Evolutionary conservation across 148 eudicot genomes (phyloP), one percentile per base, ranked within the genome.

Genomic region (Cornus florida): DNA sequence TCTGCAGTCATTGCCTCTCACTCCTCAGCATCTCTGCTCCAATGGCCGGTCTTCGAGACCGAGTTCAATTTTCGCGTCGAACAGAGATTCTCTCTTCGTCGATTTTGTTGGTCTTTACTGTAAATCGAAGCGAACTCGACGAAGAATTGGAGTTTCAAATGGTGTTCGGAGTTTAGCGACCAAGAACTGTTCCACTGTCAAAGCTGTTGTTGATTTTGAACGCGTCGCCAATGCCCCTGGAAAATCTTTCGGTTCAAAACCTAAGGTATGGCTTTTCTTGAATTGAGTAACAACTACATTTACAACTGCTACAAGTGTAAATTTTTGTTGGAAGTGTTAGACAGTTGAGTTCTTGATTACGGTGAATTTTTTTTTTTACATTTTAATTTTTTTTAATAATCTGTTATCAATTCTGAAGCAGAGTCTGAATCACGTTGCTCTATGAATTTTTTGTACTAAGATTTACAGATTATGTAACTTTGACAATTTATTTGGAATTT

Each of bases 101-200:
- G 97, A 94, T 67, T 94, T 92, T 77, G 79, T 90, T 64, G 95
- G 90, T 7, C 79, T 94, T 16, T 77, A 82, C 13, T 81, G 84
- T 41, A 85, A 83, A 39, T 81, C 90, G 59, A 62, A 74, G 84
- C 39, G 76, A 38, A 57, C 87, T 81, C 43, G 86, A 73, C 80
- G 90, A 83, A 77, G 81, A 75, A 38, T 77, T 50, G 79, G 84
- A 8, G 74, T 71, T 65, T 57, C 57, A 11, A 74, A 35, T 24
- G 57, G 43, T 46, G 75, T 31, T 43, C 83, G 8, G 38, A 76
- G 59, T 35, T 79, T 71, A 4, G 33, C 50, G 13, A 9, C 83
- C 0, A 75, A 22, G 56, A 77, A 50, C 75, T 78, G 53, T 71
- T 69, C 81, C 7, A 28, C 78, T n/a, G 82, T 88, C 43, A 86